Conservation (phyloP, 495 filamentous ascomycete genomes). For the Parathielavia appendiculata region DNA sequence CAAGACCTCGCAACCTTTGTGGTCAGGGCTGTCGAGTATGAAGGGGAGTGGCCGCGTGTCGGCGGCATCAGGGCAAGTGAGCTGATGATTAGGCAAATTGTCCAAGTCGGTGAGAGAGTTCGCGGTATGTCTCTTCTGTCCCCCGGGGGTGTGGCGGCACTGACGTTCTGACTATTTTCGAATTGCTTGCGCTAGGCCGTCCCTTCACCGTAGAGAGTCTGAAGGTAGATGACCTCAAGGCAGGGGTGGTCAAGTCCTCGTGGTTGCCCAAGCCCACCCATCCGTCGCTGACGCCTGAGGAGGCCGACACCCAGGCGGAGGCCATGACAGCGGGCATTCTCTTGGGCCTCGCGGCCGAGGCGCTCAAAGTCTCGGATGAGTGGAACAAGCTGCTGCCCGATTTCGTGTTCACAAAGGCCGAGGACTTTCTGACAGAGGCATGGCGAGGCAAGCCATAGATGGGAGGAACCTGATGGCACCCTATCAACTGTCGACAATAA, state of each 20-base stretch:
- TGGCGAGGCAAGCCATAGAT: constrained; percentile 41
- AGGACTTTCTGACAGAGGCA: constrained; percentile 44
- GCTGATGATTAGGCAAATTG: constrained; percentile 38
- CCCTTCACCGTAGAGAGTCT: constrained; percentile 42
- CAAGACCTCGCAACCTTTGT: constrained; percentile 48
- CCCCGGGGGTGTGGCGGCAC: too few species aligned
- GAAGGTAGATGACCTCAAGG: constrained; percentile 42
- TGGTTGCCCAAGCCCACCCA: constrained; percentile 43
- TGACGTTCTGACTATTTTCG: constrained; percentile 20
- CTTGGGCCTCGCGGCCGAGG: constrained; percentile 36
- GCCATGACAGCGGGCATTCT: constrained; percentile 38
- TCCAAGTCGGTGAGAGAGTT: constrained; percentile 46
- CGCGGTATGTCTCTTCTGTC: constrained; percentile 37
- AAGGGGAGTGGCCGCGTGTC: constrained; percentile 52
- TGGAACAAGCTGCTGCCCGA: constrained; percentile 51
- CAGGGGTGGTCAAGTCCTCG: constrained; percentile 40
- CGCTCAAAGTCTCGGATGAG: constrained; percentile 45
- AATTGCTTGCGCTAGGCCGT: constrained; percentile 33
- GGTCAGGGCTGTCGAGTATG: constrained; percentile 47
- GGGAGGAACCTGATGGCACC: not conserved
- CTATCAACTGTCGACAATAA: not conserved
- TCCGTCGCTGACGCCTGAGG: constrained; percentile 39
- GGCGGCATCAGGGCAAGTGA: constrained; percentile 49
- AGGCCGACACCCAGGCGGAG: constrained; percentile 33
- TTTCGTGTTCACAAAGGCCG: constrained; percentile 44